Evolutionary conservation across 208 protist genomes (phyloP).

Genomic region (Lotmaria passim): DNA sequence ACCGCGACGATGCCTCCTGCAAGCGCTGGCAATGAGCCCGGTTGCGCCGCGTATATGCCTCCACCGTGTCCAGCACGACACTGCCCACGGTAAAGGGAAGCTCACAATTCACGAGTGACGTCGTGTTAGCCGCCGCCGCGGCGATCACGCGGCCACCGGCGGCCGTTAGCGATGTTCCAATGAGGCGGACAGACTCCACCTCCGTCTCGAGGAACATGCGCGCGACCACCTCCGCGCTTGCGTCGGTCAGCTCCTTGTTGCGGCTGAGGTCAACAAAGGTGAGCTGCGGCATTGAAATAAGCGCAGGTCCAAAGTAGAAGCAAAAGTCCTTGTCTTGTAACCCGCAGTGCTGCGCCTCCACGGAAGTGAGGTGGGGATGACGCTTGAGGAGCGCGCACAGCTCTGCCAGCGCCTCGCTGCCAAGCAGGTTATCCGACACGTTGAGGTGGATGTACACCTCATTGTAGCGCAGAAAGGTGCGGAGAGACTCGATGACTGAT

Average conservation of each 20-base stretch:
- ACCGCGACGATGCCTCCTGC: constrained; percentile 4
- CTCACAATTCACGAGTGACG: constrained; percentile 46
- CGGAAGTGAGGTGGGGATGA: constrained; percentile 41
- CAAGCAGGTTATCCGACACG: constrained; percentile 66
- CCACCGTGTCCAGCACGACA: constrained; percentile 36
- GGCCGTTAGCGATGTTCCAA: constrained; percentile 46
- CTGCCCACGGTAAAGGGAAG: constrained; percentile 85
- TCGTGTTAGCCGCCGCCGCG: constrained; percentile 40
- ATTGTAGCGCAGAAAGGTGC: constrained; percentile 52
- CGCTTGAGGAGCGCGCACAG: constrained; percentile 71
- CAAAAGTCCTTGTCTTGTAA: constrained; percentile 69
- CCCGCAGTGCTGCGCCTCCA: constrained; percentile 61
- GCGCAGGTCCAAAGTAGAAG: constrained; percentile 55
- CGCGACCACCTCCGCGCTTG: constrained; percentile 40
- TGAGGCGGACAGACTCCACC: constrained; percentile 46
- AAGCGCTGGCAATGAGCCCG: constrained; percentile 18
- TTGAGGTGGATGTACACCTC: constrained; percentile 58
- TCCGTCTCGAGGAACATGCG: constrained; percentile 49
- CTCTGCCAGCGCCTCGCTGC: constrained; percentile 61
- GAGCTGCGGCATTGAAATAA: constrained; percentile 39
- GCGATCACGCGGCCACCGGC: constrained; percentile 48
- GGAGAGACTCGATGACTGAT: constrained; percentile 53
- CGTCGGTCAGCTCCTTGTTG: constrained; percentile 65
- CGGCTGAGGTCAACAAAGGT: constrained; percentile 64
- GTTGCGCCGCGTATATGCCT: constrained; percentile 36